Percentiles rank a stretch among this genome's conserved stretches.
These are phyloP conservation scores for Kwoniella pini DNA, from an alignment of 768 basidiomycete species.

Conservation along the genomic window DNA sequence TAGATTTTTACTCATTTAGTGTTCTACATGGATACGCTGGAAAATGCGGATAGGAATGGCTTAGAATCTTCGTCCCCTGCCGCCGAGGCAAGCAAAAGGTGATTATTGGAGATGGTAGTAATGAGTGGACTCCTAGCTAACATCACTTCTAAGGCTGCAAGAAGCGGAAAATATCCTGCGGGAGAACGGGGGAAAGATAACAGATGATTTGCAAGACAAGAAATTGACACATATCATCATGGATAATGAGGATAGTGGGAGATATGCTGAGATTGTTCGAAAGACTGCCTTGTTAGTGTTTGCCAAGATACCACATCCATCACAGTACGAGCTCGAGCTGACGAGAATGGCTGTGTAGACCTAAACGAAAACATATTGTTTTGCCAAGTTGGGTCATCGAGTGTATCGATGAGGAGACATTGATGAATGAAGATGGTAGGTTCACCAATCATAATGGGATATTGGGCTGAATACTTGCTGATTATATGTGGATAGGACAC, in stretches of 20 bases:
- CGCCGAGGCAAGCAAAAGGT: slow-evolving; percentile 61
- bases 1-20: slow-evolving; percentile 81
- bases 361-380: slow-evolving; percentile 75
- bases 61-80: slow-evolving; percentile 63
- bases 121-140: background rate
- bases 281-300: slow-evolving; percentile 72
- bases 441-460: background rate
- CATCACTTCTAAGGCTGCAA: slow-evolving; percentile 59
- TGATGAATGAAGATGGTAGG: slow-evolving; percentile 80
- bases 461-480: background rate
- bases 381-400: slow-evolving; percentile 74
- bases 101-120: no score
- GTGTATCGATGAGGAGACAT: slow-evolving; percentile 77
- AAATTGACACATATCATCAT: slow-evolving; percentile 84
- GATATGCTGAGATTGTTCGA: slow-evolving; percentile 69
- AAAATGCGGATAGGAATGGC: slow-evolving; percentile 68
- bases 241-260: slow-evolving; percentile 76
- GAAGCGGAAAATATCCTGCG: slow-evolving; percentile 61
- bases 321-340: background rate
- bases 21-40: slow-evolving; percentile 84
- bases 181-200: slow-evolving; percentile 72
- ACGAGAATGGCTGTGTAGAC: slow-evolving; percentile 58
- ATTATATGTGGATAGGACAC: slow-evolving; percentile 1
- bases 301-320: no score
- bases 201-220: slow-evolving; percentile 65